phyloP scores from a whole-genome alignment of 2,329 filamentous ascomycete genomes.

The Thelonectria olida region DNA sequence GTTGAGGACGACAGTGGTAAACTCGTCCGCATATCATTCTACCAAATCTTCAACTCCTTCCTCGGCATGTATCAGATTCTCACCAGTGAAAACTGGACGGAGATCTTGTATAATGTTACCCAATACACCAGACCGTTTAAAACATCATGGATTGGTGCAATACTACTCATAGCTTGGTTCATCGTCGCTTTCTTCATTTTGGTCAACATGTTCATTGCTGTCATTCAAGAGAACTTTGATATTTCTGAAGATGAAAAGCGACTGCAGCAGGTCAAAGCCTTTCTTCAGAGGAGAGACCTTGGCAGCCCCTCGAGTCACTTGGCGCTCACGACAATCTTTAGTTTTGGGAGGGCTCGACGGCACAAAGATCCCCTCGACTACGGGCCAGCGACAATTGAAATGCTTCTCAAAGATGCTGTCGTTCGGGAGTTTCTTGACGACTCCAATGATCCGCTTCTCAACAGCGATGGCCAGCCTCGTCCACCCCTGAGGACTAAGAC shows the following conservation, averaged over 20 bases:
- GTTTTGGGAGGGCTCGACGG: slow-evolving; percentile 66
- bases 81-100: slow-evolving; percentile 96
- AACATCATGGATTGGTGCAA: slow-evolving; percentile 91
- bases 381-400: slow-evolving; percentile 90
- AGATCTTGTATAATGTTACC: slow-evolving; percentile 84
- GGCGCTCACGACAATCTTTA: slow-evolving; percentile 76
- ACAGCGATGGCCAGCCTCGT: slow-evolving; percentile 43
- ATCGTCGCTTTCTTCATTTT: slow-evolving; percentile 95
- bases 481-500: slow-evolving; percentile 44
- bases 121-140: slow-evolving; percentile 69
- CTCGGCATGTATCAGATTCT: slow-evolving; percentile 97
- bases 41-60: slow-evolving; percentile 93
- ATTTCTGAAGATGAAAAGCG: slow-evolving; percentile 98
- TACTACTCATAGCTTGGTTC: slow-evolving; percentile 95
- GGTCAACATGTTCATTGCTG: slow-evolving; percentile 99
- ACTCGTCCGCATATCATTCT: slow-evolving; percentile 78
- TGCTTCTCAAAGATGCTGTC: slow-evolving; percentile 95
- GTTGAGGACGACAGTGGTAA: slow-evolving; percentile 67
- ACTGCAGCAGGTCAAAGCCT: slow-evolving; percentile 93
- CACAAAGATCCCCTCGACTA: slow-evolving; percentile 88
- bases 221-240: slow-evolving; percentile 99
- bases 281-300: slow-evolving; percentile 89
- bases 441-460: slow-evolving; percentile 42
- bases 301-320: slow-evolving; percentile 78
- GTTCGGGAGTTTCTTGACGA: slow-evolving; percentile 93